A percentile compares a stretch with the other conserved stretches of the same genome.
Evolutionary conservation across 2,329 filamentous ascomycete species (phyloP).

Genomic region (Xylaria hypoxylon): DNA sequence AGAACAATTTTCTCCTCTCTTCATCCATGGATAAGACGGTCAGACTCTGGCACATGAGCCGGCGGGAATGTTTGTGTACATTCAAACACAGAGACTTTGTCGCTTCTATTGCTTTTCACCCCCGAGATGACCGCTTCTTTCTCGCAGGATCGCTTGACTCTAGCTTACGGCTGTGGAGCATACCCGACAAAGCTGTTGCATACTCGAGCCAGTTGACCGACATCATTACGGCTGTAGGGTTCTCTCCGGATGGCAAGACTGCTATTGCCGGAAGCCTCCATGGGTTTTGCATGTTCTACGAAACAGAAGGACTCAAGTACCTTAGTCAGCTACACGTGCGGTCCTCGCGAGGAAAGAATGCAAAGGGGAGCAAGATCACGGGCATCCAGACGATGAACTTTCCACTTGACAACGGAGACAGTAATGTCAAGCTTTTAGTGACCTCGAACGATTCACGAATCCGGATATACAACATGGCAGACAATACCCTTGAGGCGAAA

Average conservation of each 20-base stretch:
- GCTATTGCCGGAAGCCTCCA: conserved; percentile 89
- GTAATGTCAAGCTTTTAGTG: conserved; percentile 84
- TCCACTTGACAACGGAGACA: conserved; percentile 62
- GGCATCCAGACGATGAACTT: conserved; percentile 82
- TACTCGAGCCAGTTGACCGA: conserved; percentile 82
- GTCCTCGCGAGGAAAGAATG: conserved; percentile 90
- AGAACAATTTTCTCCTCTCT: conserved; percentile 96
- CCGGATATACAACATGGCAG: conserved; percentile 86
- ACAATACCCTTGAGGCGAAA: conserved; percentile 88
- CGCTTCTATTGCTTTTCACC: conserved; percentile 94
- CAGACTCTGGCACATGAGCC: conserved; percentile 88
- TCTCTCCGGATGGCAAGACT: conserved; percentile 90
- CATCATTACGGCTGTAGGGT: conserved; percentile 93
- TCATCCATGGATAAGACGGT: conserved; percentile 99
- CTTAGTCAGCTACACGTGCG: conserved; percentile 92
- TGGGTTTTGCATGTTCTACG: conserved; percentile 89
- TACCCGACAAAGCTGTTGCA: conserved; percentile 93
- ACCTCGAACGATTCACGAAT: conserved; percentile 96
- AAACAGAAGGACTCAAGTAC: conserved; percentile 88
- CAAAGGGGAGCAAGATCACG: conserved; percentile 97
- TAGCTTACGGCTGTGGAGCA: conserved; percentile 92
- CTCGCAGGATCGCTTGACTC: conserved; percentile 91
- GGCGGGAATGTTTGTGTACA: conserved; percentile 87
- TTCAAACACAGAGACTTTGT: conserved; percentile 97
- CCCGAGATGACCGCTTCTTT: conserved; percentile 95